These are phyloP conservation scores for Carex myosuroides DNA, from an alignment of 176 grass and related monocot species.

Conservation along the genomic window DNA sequence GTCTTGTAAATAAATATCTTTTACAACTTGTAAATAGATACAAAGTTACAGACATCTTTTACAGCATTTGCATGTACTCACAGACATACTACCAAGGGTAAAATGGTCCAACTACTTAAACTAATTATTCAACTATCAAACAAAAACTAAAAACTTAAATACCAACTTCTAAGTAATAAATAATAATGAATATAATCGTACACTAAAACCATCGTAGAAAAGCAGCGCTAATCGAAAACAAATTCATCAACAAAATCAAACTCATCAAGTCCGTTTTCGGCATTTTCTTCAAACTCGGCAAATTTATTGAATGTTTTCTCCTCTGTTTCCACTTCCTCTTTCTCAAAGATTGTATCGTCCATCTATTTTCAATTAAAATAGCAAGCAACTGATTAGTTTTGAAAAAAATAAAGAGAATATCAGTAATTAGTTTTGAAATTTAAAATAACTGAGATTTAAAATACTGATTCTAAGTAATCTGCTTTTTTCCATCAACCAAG, in stretches of 20 bases:
- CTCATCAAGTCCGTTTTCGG: constrained; percentile 15
- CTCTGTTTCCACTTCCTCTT: constrained; percentile 25
- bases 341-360: constrained; percentile 19
- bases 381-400: not conserved
- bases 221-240: constrained; percentile 26
- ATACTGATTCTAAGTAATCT: not conserved
- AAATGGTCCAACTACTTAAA: not conserved
- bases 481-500: not conserved
- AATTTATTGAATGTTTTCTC: constrained; percentile 20
- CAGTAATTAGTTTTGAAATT: not conserved
- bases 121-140: not conserved
- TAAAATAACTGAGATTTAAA: no score
- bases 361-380: constrained; percentile 30
- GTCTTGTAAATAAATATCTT: no score
- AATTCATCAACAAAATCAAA: constrained; percentile 16
- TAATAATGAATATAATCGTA: not conserved
- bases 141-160: not conserved
- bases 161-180: not conserved
- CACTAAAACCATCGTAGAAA: not conserved
- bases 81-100: no score
- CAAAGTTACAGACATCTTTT: no score
- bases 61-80: no score
- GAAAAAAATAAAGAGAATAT: not conserved
- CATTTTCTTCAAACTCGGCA: constrained; percentile 15
- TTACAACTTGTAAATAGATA: no score